Base-by-base conservation (phyloP, 495 filamentous ascomycete species). In the Sphaerosporella brunnea region DNA sequence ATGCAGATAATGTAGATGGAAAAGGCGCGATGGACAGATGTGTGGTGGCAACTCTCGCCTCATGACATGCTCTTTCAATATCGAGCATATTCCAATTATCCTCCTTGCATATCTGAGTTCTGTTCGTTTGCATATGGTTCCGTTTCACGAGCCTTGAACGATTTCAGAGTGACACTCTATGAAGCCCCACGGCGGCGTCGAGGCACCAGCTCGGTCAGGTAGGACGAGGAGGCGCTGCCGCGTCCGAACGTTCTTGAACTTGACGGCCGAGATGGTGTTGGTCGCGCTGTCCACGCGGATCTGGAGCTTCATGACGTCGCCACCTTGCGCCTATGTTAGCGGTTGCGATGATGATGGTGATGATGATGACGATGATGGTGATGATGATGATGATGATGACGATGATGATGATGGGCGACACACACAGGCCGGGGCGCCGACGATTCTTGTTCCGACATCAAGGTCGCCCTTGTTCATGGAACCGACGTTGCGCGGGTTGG, bases 191-290 rank as follows among this genome's bases (percentile, higher is more conserved):
- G n/a, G n/a, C n/a, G n/a, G n/a, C n/a, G n/a, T n/a, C n/a, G n/a
- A n/a, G n/a, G n/a, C n/a, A 96, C 83, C 38, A 96, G 70, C 64
- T 93, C 85, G 11, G 88, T 96, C 53, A 96, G 63, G 58, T 95
- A 95, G 52, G 78, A 84, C 11, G 77, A 84, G 23, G 79, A 84
- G 30, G 86, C 86, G 63, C 96, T 99, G 15, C 90, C 90, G 64
- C 90, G 96, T 15, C 90, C 90, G 62, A 99, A 99, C 0, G 92
- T 96, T n/a, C 77, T 99, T 93, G 73, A 92, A 93, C 63, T 87
- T 85, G 54, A 93, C 86, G 51, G 96, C 92, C 52, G 73, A 75
- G 64, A 99, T 99, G 45, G 77, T 85, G 59, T 90, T 79, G 62
- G 77, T 81, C 30, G 78, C 72, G 43, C 83, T 82, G 67, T 96